Base-by-base conservation (phyloP, 2,329 filamentous ascomycete genomes). In the Aplosporella prunicola region DNA sequence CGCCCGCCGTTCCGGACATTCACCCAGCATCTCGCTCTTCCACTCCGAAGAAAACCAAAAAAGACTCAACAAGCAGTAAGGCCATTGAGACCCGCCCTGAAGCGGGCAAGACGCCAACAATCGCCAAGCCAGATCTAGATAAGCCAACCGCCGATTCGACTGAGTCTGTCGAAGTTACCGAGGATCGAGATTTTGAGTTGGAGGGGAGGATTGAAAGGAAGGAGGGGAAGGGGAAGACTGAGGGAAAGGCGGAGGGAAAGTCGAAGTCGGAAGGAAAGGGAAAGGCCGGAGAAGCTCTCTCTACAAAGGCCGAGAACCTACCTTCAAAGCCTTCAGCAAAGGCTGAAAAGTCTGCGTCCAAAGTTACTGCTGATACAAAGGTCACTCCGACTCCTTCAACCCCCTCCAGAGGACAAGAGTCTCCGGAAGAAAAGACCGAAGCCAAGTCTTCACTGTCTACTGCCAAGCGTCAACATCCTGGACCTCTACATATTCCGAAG, bases 61-160 rank as follows among this genome's bases (percentile, higher is more conserved):
- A 40, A 29, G 32, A 39, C 17, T 22, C 22, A 23, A 31, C 33
- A 39, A 30, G 37, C 20, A 34, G 37, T 39, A 39, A 39, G 37
- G 31, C 37, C 32, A 34, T 25, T 25, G 37, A 39, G 26, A 31
- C 29, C 29, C 33, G 30, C 30, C 28, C 30, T 39, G 37, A 39
- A 23, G 24, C 37, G 24, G 17, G 24, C 24, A 28, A 39, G 25
- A 39, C 37, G 31, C 37, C 37, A 39, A 39, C 30, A 20, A 34
- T 34, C 10, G 26, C 30, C 30, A 39, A 34, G 30, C 32, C 37
- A 34, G 27, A 32, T 31, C 30, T 31, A 39, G 37, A 25, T 39
- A 39, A 39, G 20, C 26, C 14, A 9, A 17, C 26, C 11, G 13
- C 26, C 20, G 23, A 33, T 30, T 24, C 31, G 10, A 39, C 37